Conservation (phyloP, 805 yeast species). For the Kazachstania viticola region DNA sequence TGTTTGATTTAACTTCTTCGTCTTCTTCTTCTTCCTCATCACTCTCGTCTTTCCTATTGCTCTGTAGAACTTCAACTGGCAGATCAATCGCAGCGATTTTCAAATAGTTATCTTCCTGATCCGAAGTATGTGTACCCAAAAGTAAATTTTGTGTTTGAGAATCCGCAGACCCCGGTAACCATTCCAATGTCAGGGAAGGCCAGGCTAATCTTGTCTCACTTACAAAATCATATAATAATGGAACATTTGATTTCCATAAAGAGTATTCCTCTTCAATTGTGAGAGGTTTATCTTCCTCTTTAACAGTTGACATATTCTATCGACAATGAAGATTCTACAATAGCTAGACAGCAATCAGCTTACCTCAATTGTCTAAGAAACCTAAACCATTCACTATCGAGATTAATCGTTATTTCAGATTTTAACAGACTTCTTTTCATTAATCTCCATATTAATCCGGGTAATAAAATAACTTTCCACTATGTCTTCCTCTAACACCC, state of each 20-base stretch:
- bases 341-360: too few relatives aligned
- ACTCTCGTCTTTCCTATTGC: neutral
- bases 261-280: slow-evolving; percentile 48
- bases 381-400: too few relatives aligned
- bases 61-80: slow-evolving; percentile 28
- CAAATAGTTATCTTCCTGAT: slow-evolving; percentile 52
- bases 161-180: slow-evolving; percentile 40
- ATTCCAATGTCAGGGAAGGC: slow-evolving; percentile 74
- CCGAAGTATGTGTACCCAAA: slow-evolving; percentile 66
- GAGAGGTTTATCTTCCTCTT: slow-evolving; percentile 5
- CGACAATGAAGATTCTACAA: too few relatives aligned
- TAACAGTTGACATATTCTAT: too few relatives aligned
- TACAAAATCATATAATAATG: slow-evolving; percentile 73
- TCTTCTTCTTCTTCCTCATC: slow-evolving; percentile 11
- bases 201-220: slow-evolving; percentile 70
- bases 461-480: too few relatives aligned
- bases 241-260: slow-evolving; percentile 71
- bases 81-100: slow-evolving; percentile 53
- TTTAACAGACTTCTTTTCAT: too few relatives aligned
- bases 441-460: too few relatives aligned
- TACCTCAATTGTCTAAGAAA: too few relatives aligned
- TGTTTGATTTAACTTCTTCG: slow-evolving; percentile 30
- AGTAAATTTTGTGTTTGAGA: slow-evolving; percentile 35
- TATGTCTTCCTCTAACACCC: too few relatives aligned
- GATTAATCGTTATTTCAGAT: too few relatives aligned